A percentile compares a stretch with the other conserved stretches of the same genome.
Conservation (phyloP, 2,329 filamentous ascomycete genomes). For the Hypomyces perniciosus region DNA sequence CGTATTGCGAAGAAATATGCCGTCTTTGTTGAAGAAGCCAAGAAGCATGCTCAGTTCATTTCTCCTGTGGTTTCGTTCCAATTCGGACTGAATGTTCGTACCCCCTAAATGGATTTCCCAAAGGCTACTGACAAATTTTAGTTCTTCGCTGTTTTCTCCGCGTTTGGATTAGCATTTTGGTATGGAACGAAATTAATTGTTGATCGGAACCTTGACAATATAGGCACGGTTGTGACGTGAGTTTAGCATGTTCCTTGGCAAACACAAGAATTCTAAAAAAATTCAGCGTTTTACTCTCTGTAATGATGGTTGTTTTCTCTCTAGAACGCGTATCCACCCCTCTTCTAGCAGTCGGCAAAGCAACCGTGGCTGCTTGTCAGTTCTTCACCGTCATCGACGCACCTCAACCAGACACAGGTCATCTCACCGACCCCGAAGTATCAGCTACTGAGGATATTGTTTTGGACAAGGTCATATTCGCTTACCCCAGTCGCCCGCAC, state of each 20-base stretch:
- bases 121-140: slow-evolving; percentile 18
- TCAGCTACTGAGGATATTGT: slow-evolving; percentile 34
- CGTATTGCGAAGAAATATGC: slow-evolving; percentile 49
- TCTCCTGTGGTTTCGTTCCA: slow-evolving; percentile 48
- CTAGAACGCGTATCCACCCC: slow-evolving; percentile 53
- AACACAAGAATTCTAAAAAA: slow-evolving; percentile 7
- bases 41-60: slow-evolving; percentile 41
- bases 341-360: slow-evolving; percentile 52
- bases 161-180: slow-evolving; percentile 57
- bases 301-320: slow-evolving; percentile 53
- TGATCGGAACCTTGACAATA: slow-evolving; percentile 39
- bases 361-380: slow-evolving; percentile 51
- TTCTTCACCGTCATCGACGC: slow-evolving; percentile 52
- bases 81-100: slow-evolving; percentile 42
- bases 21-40: slow-evolving; percentile 49
- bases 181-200: slow-evolving; percentile 49
- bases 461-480: slow-evolving; percentile 62
- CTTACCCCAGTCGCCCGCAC: slow-evolving; percentile 62
- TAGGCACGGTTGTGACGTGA: slow-evolving; percentile 52
- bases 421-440: slow-evolving; percentile 32
- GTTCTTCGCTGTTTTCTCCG: slow-evolving; percentile 48
- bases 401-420: slow-evolving; percentile 31
- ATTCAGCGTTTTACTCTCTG: slow-evolving; percentile 45
- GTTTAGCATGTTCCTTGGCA: slow-evolving; percentile 15
- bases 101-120: background rate